Evolutionary conservation across 306 rosid species (phyloP), one percentile per base, ranked within the genome.

Genomic region (Inga laurina): DNA sequence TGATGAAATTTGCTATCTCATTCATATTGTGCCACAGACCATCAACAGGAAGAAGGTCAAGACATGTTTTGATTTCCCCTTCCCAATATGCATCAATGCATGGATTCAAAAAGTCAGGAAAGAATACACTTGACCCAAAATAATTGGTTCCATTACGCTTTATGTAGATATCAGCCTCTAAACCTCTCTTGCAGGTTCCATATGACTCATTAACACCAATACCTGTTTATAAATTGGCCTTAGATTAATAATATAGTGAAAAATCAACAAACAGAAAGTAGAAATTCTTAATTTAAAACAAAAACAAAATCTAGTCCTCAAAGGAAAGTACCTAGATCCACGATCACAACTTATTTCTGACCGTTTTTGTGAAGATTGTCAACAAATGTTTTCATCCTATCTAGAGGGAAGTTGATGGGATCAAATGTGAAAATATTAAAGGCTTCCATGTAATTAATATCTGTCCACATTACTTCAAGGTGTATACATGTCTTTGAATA

Each of bases 21-120:
- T 95, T 95, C 98, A 95, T 95, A 84, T 95, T 97, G 27, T 93
- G 74, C 98, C 97, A 95, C 43, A 95, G 75, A 77, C 98, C 98
- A 71, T 95, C 96, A 77, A 93, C 77, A 43, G 95, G 91, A 75
- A 95, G 88, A 32, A 76, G 62, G 21, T 91, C 49, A 21, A 82
- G 85, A 83, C 93, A 93, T 59, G 78, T 24, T 87, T 90, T 88
- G 65, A 95, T 92, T 92, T 95, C 98, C 48, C 48, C 84, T 48
- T 88, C 84, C 97, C 98, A 93, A 81, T 65, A 93, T 0, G 3
- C 48, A 76, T 79, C 87, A 85, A 76, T 82, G 0, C 0, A 30
- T 62, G 98, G 97, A 70, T 93, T 87, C 68, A 91, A 69, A 82
- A 95, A 95, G 75, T 95, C 97, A 52, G 97, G 97, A 75, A 21